These are phyloP conservation scores for Colletotrichum costaricense DNA, from an alignment of 2,329 filamentous ascomycete genomes.

Conservation along the genomic window DNA sequence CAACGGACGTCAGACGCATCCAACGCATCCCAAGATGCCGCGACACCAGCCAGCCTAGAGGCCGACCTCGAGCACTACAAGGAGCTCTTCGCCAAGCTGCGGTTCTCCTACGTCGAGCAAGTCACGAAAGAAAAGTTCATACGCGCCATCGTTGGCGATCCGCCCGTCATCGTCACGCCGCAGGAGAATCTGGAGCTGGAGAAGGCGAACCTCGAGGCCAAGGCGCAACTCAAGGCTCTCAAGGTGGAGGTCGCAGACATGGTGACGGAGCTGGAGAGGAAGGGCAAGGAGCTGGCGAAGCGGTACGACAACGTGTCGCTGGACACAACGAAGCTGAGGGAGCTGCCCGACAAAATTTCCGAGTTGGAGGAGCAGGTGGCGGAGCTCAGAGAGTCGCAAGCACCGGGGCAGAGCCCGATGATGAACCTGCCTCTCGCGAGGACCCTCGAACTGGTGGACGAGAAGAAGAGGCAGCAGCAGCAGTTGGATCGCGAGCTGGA, in stretches of 20 bases:
- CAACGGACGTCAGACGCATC: conserved; percentile 80
- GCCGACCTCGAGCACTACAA: conserved; percentile 92
- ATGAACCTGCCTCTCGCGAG: conserved; percentile 68
- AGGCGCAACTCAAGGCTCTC: conserved; percentile 80
- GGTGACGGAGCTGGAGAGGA: conserved; percentile 77
- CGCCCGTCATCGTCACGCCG: conserved; percentile 84
- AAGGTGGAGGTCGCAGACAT: conserved; percentile 83
- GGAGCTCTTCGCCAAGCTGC: conserved; percentile 94
- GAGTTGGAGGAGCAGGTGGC: conserved; percentile 61
- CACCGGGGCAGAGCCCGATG: conserved; percentile 51
- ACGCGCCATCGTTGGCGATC: conserved; percentile 89
- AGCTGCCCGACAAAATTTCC: conserved; percentile 62
- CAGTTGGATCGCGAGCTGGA: conserved; percentile 74
- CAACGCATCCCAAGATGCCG: conserved; percentile 70
- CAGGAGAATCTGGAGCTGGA: conserved; percentile 86
- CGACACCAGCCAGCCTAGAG: conserved; percentile 80
- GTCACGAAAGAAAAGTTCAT: conserved; percentile 99
- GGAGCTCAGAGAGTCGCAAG: conserved; percentile 55
- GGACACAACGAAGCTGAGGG: conserved; percentile 60
- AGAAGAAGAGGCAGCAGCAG: conserved; percentile 61
- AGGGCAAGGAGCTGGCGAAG: conserved; percentile 67
- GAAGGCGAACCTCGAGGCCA: conserved; percentile 73
- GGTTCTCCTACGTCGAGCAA: conserved; percentile 98
- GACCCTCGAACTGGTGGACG: conserved; percentile 64
- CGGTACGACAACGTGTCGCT: conserved; percentile 63